Evolutionary conservation across 1,139 yeast species (phyloP), one percentile per base, ranked within the genome.

Genomic region (Magnusiomyces magnusii): DNA sequence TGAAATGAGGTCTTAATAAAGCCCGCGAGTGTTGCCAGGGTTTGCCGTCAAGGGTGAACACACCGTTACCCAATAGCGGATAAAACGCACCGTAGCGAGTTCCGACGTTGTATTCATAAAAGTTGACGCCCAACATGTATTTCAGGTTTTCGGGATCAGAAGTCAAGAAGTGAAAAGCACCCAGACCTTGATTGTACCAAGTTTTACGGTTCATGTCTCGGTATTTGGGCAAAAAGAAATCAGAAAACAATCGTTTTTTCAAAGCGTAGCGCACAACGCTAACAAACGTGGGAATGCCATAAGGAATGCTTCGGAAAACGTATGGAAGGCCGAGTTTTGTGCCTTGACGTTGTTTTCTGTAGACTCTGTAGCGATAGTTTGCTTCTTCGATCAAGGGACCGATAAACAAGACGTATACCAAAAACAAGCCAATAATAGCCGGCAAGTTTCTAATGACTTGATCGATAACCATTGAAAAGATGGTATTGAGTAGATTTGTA

Each of bases 1-100:
- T 75, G 68, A 80, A 80, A 66, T 79, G 83, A 1, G 84, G 84
- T 60, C 83, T 73, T 64, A 80, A 75, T 80, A 80, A 73, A 2
- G 82, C 77, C 54, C 84, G 69, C 17, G 82, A 76, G 65, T 79
- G 80, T 64, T 78, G 76, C 84, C 84, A 80, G 3, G 79, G 80
- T 47, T 71, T 74, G 15, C 79, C 79, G 61, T 79, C 82, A 51
- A 78, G 70, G 1, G 83, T 79, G 67, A 80, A 80, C 56, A 80
- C 79, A 2, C 84, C 83, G 60, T 78, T 78, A n/a, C 84, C 84
- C 53, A 80, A 70, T 34, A 78, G 68, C 3, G 80, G 78, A 50
- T 59, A 60, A 64, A 79, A 75, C 57, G 73, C 75, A 2, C 68
- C 67, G 67, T 78, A 78, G 65, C 83, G 76, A 0, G 67, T 66